These are phyloP conservation scores for Trapa bicornis DNA, from an alignment of 345 rosid species.

Conservation along the genomic window DNA sequence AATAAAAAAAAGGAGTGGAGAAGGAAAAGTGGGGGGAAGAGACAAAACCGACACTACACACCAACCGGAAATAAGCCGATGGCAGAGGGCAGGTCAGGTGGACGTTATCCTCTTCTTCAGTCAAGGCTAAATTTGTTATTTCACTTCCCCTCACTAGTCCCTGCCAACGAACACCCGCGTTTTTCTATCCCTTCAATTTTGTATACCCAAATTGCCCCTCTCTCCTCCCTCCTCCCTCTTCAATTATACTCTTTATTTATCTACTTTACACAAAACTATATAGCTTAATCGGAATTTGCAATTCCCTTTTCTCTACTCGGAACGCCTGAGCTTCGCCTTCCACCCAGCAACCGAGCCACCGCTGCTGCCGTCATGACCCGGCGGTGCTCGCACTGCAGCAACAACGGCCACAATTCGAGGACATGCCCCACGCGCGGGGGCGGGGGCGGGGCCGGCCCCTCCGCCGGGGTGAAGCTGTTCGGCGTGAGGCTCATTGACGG, in stretches of 20 bases:
- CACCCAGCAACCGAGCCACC: not conserved
- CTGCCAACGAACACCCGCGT: constrained; percentile 9
- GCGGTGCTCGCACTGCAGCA: constrained; percentile 93
- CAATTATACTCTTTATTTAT: not conserved
- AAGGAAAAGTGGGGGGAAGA: not conserved
- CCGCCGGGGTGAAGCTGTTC: constrained; percentile 63
- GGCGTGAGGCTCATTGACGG: constrained; percentile 93
- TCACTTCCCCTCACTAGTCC: not conserved
- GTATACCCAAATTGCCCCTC: constrained; percentile 5
- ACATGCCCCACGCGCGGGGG: constrained; percentile 66
- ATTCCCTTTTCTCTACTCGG: not conserved
- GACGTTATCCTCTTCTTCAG: not conserved
- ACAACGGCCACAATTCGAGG: constrained; percentile 92
- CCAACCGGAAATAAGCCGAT: not conserved
- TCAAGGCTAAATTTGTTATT: constrained; percentile 6
- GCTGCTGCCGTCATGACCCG: constrained; percentile 31
- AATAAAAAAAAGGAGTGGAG: not conserved
- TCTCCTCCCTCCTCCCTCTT: not conserved
- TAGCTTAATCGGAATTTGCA: not conserved
- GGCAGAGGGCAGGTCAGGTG: not conserved
- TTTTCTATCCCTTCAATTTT: constrained; percentile 6
- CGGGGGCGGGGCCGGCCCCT: constrained; percentile 14
- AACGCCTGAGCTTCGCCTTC: not conserved
- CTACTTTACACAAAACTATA: not conserved
- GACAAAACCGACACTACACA: not conserved